Evolutionary conservation across 1,139 yeast genomes (phyloP).

Genomic region (Pichia inconspicua): DNA sequence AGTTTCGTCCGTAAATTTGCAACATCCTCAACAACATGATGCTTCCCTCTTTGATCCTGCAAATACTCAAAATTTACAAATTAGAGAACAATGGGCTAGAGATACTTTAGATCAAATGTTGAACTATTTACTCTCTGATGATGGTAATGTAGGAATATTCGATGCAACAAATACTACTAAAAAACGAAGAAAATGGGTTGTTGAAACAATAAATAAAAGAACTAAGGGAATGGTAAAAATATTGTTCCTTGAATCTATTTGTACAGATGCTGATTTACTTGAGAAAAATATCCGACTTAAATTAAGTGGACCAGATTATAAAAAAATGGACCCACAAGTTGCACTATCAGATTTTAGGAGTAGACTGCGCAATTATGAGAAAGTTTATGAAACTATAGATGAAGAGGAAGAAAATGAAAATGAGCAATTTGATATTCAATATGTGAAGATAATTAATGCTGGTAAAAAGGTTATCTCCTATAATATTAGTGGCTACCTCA

Average conservation of each 20-base stretch:
- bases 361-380: slow-evolving; percentile 27
- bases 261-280: slow-evolving; percentile 71
- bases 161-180: slow-evolving; percentile 94
- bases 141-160: slow-evolving; percentile 89
- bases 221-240: slow-evolving; percentile 74
- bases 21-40: slow-evolving; percentile 36
- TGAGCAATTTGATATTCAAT: slow-evolving; percentile 27
- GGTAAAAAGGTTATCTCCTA: slow-evolving; percentile 28
- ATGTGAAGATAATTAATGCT: slow-evolving; percentile 29
- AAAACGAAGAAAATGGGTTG: slow-evolving; percentile 62
- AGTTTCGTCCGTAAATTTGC: neutral
- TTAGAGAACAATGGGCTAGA: slow-evolving; percentile 94
- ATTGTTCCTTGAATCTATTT: slow-evolving; percentile 77
- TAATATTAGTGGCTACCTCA: slow-evolving; percentile 29
- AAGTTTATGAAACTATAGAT: slow-evolving; percentile 47
- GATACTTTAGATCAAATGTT: slow-evolving; percentile 82
- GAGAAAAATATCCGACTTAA: slow-evolving; percentile 81
- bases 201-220: slow-evolving; percentile 65
- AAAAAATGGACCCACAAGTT: slow-evolving; percentile 70
- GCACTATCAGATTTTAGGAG: slow-evolving; percentile 79
- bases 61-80: slow-evolving; percentile 53
- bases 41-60: slow-evolving; percentile 83
- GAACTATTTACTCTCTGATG: slow-evolving; percentile 73
- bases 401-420: slow-evolving; percentile 27
- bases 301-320: slow-evolving; percentile 90